Evolutionary conservation across 495 filamentous ascomycete genomes (phyloP).

Genomic region (Astrothelium subdiscretum): DNA sequence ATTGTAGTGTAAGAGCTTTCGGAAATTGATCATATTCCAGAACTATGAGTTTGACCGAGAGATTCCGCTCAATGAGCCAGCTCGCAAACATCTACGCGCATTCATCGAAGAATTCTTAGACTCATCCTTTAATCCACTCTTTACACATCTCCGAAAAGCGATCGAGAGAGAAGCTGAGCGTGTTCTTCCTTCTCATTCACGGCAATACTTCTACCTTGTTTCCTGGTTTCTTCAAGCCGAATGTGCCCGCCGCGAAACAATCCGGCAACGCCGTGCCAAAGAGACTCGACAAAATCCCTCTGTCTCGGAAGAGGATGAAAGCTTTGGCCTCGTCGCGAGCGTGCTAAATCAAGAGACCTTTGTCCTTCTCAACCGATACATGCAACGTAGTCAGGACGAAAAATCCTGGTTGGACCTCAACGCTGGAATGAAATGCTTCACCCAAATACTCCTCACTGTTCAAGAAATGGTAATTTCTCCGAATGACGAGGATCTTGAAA

Average conservation of each 20-base stretch:
- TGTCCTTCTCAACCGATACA: constrained; percentile 68
- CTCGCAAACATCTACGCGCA: constrained; percentile 56
- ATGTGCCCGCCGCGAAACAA: constrained; percentile 53
- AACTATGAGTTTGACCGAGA: constrained; percentile 63
- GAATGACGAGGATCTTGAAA: constrained; percentile 89
- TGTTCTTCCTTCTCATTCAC: constrained; percentile 53
- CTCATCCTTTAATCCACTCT: constrained; percentile 90
- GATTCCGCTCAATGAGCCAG: constrained; percentile 51
- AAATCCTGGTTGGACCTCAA: constrained; percentile 82
- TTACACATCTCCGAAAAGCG: constrained; percentile 71
- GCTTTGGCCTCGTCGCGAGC: constrained; percentile 73
- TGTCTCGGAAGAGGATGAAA: constrained; percentile 46
- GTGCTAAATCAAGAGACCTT: constrained; percentile 91
- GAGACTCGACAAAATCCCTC: constrained; percentile 20
- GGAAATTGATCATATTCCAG: not conserved
- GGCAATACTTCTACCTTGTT: constrained; percentile 86
- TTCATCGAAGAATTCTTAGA: constrained; percentile 95
- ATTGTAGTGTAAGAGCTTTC: not conserved
- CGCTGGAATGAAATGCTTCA: constrained; percentile 83
- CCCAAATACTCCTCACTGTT: constrained; percentile 75
- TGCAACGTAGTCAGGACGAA: constrained; percentile 65
- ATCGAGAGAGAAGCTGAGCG: constrained; percentile 88
- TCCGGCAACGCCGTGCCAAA: constrained; percentile 28
- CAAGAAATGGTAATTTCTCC: constrained; percentile 84
- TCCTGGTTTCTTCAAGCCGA: constrained; percentile 94